Conservation (phyloP, 2,329 filamentous ascomycete genomes). For the Leptographium wingfieldii region DNA sequence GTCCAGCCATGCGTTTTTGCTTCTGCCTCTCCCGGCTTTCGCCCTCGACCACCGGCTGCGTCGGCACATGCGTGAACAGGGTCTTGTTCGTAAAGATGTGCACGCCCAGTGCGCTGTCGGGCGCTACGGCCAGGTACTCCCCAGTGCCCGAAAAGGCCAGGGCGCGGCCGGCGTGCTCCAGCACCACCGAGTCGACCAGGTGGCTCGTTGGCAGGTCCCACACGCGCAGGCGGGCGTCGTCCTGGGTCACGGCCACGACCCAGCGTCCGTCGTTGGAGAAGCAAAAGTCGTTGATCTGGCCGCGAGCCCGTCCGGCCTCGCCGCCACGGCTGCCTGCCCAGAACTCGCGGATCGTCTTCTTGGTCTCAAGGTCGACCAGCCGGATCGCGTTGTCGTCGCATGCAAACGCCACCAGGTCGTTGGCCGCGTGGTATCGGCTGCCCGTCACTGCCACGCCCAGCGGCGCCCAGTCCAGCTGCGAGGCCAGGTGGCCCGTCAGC, state of each 20-base stretch:
- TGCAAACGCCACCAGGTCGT: constrained; percentile 74
- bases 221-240: constrained; percentile 67
- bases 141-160: constrained; percentile 81
- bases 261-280: constrained; percentile 92
- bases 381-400: constrained; percentile 84
- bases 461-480: constrained; percentile 73
- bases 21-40: background rate
- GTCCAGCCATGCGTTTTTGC: constrained; percentile 36
- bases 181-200: constrained; percentile 79
- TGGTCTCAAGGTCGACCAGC: constrained; percentile 81
- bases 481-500: constrained; percentile 60
- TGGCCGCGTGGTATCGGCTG: constrained; percentile 69
- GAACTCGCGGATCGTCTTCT: constrained; percentile 82
- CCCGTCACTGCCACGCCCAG: constrained; percentile 58
- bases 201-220: constrained; percentile 97
- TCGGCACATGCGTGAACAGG: constrained; percentile 79
- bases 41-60: constrained; percentile 65
- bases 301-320: background rate
- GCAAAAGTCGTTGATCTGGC: constrained; percentile 59
- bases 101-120: constrained; percentile 74
- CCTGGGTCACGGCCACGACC: constrained; percentile 78
- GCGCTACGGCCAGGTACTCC: constrained; percentile 85
- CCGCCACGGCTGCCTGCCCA: constrained; percentile 58
- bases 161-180: constrained; percentile 67
- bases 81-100: constrained; percentile 92